These are phyloP conservation scores for Meredithiella fracta DNA, from an alignment of 2,329 filamentous ascomycete species.

Conservation along the genomic window DNA sequence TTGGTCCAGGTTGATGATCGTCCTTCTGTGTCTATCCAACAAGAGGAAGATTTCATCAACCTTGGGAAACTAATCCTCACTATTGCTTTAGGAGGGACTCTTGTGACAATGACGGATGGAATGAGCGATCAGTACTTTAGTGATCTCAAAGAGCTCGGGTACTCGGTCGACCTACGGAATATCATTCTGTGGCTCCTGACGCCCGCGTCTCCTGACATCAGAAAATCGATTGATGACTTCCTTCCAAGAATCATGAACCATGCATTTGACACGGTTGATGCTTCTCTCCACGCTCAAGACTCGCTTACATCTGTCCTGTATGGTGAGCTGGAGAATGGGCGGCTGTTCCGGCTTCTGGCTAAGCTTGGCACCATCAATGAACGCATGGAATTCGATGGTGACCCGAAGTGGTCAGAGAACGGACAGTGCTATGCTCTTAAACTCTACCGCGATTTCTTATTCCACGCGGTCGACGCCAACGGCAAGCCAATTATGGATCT, in stretches of 20 bases:
- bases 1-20: slow-evolving; percentile 67
- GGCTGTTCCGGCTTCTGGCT: slow-evolving; percentile 58
- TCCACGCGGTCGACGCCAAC: slow-evolving; percentile 80
- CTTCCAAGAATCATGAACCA: slow-evolving; percentile 64
- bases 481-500: slow-evolving; percentile 73
- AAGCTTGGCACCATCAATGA: slow-evolving; percentile 86
- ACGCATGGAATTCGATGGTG: slow-evolving; percentile 66
- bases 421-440: slow-evolving; percentile 87
- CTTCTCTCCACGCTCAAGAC: slow-evolving; percentile 63
- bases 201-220: slow-evolving; percentile 35
- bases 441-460: slow-evolving; percentile 91
- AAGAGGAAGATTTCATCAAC: slow-evolving; percentile 72
- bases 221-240: slow-evolving; percentile 66
- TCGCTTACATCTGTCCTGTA: slow-evolving; percentile 54
- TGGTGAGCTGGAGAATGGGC: slow-evolving; percentile 77
- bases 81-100: slow-evolving; percentile 25
- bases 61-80: slow-evolving; percentile 75
- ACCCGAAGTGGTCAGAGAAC: slow-evolving; percentile 73
- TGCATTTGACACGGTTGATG: slow-evolving; percentile 59
- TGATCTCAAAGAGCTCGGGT: slow-evolving; percentile 60
- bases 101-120: slow-evolving; percentile 1
- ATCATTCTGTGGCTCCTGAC: slow-evolving; percentile 69
- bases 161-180: slow-evolving; percentile 62
- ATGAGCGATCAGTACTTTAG: slow-evolving; percentile 34
- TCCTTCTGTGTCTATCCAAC: slow-evolving; percentile 54